phyloP scores from a whole-genome alignment of 2,329 filamentous ascomycete species.

The Penicillium sp. region DNA sequence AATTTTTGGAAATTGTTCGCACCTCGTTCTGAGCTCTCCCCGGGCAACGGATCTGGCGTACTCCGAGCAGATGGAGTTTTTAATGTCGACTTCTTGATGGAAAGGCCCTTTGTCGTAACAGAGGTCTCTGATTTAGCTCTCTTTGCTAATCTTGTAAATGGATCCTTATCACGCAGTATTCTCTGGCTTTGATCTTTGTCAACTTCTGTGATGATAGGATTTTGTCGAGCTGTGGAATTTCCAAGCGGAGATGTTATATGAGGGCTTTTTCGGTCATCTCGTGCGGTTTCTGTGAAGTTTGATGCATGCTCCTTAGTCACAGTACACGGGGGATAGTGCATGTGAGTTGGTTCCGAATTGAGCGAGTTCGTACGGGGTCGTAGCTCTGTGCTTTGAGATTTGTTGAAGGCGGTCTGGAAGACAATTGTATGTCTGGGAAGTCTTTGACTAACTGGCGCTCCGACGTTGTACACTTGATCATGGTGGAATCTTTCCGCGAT shows the following conservation, averaged over 20 bases:
- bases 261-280: background rate
- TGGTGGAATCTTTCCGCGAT: constrained; percentile 44
- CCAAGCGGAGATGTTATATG: constrained; percentile 4
- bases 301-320: background rate
- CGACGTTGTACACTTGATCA: constrained; percentile 37
- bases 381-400: constrained; percentile 33
- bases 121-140: constrained; percentile 31
- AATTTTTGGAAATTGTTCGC: constrained; percentile 14
- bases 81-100: constrained; percentile 11
- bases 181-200: constrained; percentile 19
- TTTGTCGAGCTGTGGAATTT: constrained; percentile 1
- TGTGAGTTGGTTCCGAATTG: background rate
- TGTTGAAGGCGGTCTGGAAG: constrained; percentile 42
- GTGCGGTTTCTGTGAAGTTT: background rate
- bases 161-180: constrained; percentile 20
- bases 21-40: constrained; percentile 16
- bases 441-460: constrained; percentile 36
- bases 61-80: constrained; percentile 11
- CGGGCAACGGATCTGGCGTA: constrained; percentile 1
- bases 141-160: constrained; percentile 31
- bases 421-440: constrained; percentile 41
- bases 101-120: constrained; percentile 16
- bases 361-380: constrained; percentile 15
- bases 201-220: constrained; percentile 9
- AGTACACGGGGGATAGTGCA: background rate